These are phyloP conservation scores for Artemisia annua DNA, from an alignment of 129 eudicot species.

Conservation along the genomic window DNA sequence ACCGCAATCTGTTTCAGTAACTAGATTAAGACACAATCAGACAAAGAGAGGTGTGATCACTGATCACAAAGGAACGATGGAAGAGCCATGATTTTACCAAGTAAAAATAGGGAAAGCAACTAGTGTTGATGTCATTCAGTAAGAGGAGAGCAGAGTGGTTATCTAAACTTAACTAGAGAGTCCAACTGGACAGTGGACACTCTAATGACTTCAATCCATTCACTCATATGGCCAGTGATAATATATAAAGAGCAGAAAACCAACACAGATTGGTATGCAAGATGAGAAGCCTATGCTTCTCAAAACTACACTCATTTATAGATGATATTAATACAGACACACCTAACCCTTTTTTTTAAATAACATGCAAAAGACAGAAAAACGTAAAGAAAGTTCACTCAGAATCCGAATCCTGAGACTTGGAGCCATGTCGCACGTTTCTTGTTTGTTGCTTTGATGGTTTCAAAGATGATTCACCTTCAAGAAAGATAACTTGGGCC, in stretches of 20 bases:
- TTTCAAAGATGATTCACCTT: conserved; percentile 82
- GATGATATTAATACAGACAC: not conserved
- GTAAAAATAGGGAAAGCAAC: too few relatives aligned
- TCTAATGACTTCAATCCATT: too few relatives aligned
- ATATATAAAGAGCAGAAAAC: not conserved
- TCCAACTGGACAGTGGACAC: too few relatives aligned
- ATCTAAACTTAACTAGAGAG: too few relatives aligned
- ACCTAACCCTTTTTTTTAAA: not conserved
- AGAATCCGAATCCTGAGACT: conserved; percentile 78
- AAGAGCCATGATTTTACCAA: too few relatives aligned
- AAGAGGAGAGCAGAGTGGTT: too few relatives aligned
- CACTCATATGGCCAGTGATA: not conserved
- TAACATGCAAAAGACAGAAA: not conserved
- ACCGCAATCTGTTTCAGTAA: too few relatives aligned
- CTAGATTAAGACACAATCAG: too few relatives aligned
- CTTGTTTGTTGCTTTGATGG: conserved; percentile 53
- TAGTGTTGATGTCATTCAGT: too few relatives aligned
- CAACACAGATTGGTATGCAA: not conserved
- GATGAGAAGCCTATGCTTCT: not conserved
- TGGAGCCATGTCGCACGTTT: conserved; percentile 70
- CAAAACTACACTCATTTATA: not conserved
- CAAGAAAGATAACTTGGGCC: conserved; percentile 68
- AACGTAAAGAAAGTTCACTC: conserved; percentile 34
- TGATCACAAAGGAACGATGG: too few relatives aligned
- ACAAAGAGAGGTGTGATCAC: too few relatives aligned